Percentiles rank a stretch among this genome's conserved stretches.
These are phyloP conservation scores for Botrytis pseudocinerea DNA, from an alignment of 2,329 filamentous ascomycete species.

Conservation along the genomic window DNA sequence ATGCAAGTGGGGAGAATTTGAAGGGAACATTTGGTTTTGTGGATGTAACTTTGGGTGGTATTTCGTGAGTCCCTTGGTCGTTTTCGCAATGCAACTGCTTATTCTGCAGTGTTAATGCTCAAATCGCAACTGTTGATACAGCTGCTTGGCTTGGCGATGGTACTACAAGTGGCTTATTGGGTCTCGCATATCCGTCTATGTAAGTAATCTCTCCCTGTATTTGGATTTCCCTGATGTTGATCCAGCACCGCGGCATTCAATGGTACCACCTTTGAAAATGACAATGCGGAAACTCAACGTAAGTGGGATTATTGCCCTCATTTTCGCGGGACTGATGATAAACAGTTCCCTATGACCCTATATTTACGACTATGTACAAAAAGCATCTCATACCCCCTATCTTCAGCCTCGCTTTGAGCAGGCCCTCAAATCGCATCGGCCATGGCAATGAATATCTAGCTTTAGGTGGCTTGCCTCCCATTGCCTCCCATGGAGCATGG, in stretches of 20 bases:
- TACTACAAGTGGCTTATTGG: conserved; percentile 50
- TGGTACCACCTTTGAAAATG: conserved; percentile 24
- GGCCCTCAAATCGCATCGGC: conserved; percentile 40
- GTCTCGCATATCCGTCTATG: conserved; percentile 52
- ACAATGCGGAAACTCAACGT: conserved; percentile 10
- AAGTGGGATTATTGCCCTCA: background rate
- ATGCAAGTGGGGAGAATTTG: conserved; percentile 48
- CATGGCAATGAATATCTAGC: conserved; percentile 48
- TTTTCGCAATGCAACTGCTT: background rate
- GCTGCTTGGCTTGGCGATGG: conserved; percentile 49
- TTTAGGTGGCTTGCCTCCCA: conserved; percentile 51
- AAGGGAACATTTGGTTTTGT: conserved; percentile 43
- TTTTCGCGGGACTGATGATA: background rate
- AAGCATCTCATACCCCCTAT: conserved; percentile 46
- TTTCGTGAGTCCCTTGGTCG: conserved; percentile 40
- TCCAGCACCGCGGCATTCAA: conserved; percentile 4
- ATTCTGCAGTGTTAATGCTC: conserved; percentile 38
- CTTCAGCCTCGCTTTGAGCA: conserved; percentile 48
- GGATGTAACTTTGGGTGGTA: conserved; percentile 47
- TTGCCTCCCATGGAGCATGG: conserved; percentile 31
- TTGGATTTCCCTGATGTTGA: background rate
- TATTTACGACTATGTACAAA: conserved; percentile 53
- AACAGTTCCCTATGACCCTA: conserved; percentile 46
- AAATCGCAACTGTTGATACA: conserved; percentile 49
- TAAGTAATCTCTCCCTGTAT: conserved; percentile 10